Evolutionary conservation across 805 yeast species (phyloP).

Genomic region (Jamesozyma jinghongensis): DNA sequence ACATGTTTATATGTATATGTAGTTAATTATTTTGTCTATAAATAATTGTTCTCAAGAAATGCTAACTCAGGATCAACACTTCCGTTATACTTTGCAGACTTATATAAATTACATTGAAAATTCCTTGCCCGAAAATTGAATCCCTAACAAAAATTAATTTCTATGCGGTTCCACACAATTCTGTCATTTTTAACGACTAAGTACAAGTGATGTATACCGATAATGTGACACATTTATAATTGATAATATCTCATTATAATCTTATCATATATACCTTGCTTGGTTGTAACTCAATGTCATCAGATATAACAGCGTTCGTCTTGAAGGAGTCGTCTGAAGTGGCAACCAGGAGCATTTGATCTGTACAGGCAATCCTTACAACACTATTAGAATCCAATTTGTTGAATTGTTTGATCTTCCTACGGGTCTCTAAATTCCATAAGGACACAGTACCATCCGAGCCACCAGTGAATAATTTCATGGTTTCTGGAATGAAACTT

Average conservation of each 20-base stretch:
- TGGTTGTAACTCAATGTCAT: constrained; percentile 15
- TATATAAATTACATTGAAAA: too few relatives aligned
- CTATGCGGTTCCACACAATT: background rate
- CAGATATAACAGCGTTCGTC: constrained; percentile 25
- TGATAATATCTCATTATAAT: constrained; percentile 1
- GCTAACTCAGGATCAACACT: too few relatives aligned
- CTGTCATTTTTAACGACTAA: background rate
- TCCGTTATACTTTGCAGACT: too few relatives aligned
- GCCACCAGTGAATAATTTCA: constrained; percentile 83
- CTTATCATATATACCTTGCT: constrained; percentile 19
- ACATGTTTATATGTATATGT: constrained; percentile 3
- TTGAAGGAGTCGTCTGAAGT: constrained; percentile 43
- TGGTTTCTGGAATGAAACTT: constrained; percentile 64
- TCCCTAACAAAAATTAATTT: too few relatives aligned
- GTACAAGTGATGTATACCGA: too few relatives aligned
- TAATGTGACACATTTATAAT: too few relatives aligned
- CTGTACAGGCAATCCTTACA: constrained; percentile 31
- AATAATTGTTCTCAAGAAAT: too few relatives aligned
- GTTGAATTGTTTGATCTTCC: constrained; percentile 66
- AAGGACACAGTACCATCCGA: constrained; percentile 80
- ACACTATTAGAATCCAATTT: constrained; percentile 37
- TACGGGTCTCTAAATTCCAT: constrained; percentile 83
- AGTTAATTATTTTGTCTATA: too few relatives aligned
- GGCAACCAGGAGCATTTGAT: constrained; percentile 34
- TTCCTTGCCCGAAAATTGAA: too few relatives aligned